Base-by-base conservation (phyloP, 331 rosid genomes). In the Ulmus americana region DNA sequence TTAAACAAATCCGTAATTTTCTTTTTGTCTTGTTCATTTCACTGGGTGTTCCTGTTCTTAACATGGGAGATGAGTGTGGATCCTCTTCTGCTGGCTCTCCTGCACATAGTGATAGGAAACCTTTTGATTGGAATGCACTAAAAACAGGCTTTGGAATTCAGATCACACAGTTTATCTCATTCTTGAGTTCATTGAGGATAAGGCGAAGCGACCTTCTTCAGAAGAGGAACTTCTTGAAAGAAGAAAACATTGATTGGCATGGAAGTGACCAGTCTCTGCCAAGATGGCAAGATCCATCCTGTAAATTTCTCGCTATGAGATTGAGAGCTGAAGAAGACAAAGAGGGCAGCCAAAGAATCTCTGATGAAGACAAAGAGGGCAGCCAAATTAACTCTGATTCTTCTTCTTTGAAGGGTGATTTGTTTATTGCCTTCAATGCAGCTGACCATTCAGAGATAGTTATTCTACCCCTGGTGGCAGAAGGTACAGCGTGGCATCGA, bases 21-120 rank as follows among this genome's bases (percentile, higher is more conserved):
- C 79, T 89, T 39, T 87, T 84, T 63, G 72, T 77, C 63, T 68
- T 89, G 77, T 87, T 73, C 73, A 69, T 89, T 79, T 92, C 98
- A 20, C 69, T 89, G 68, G 98, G 98, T 38, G 90, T 89, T 45
- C 98, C 97, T 73, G 83, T 92, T 77, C 87, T 92, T 72, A 85
- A 80, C 83, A 89, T 89, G 97, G 95, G 98, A 72, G 98, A 92
- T 43, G 98, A 89, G 71, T 89, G 90, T 47, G 98, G 95, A 63
- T 88, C 79, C 59, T 85, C 95, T 56, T 64, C 82, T 58, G 88
- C 88, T 22, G 97, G 91, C 63, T 89, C 90, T 18, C 74, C 68
- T 56, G 84, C 85, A 59, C 72, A 72, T 38, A 76, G 62, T 2
- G 82, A 68, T 59, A 77, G 81, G 62, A 82, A 79, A 39, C 67